A percentile compares a stretch with the other conserved stretches of the same genome.
phyloP scores from a whole-genome alignment of 192 early-diverging fungal species.

The Funneliformis mosseae region DNA sequence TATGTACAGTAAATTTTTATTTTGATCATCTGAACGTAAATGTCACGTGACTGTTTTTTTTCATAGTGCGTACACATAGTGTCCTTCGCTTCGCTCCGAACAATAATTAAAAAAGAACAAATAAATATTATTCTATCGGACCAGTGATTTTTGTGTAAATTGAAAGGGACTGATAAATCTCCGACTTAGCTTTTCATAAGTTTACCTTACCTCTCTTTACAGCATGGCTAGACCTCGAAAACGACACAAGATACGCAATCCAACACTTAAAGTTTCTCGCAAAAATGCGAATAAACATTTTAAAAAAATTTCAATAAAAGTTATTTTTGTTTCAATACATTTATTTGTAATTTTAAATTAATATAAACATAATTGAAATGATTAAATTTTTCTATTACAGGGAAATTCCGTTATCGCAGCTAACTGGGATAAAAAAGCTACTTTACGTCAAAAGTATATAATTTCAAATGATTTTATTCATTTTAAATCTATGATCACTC shows the following conservation, averaged over 20 bases:
- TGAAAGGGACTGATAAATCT: too few relatives aligned
- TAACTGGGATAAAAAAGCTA: conserved; percentile 70
- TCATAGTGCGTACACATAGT: too few relatives aligned
- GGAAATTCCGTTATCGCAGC: conserved; percentile 64
- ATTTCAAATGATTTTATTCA: not conserved
- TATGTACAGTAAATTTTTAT: too few relatives aligned
- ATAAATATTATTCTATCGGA: too few relatives aligned
- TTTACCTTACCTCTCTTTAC: not conserved
- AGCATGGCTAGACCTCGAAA: conserved; percentile 67
- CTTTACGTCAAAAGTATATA: conserved; percentile 67
- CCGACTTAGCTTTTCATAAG: too few relatives aligned
- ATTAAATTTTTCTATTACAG: conserved; percentile 21
- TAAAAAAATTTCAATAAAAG: conserved; percentile 58
- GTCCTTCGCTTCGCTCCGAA: too few relatives aligned
- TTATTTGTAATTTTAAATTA: conserved; percentile 8
- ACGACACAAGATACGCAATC: conserved; percentile 66
- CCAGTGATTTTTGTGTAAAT: too few relatives aligned
- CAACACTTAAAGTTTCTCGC: conserved; percentile 62
- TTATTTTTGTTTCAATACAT: conserved; percentile 28
- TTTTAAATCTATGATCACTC: not conserved
- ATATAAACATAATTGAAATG: not conserved
- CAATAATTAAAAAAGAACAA: too few relatives aligned
- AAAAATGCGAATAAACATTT: conserved; percentile 63
- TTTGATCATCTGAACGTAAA: too few relatives aligned
- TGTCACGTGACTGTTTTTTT: too few relatives aligned